Evolutionary conservation across 2,329 filamentous ascomycete species (phyloP), one percentile per base, ranked within the genome.

Genomic region (Aureobasidium namibiae): DNA sequence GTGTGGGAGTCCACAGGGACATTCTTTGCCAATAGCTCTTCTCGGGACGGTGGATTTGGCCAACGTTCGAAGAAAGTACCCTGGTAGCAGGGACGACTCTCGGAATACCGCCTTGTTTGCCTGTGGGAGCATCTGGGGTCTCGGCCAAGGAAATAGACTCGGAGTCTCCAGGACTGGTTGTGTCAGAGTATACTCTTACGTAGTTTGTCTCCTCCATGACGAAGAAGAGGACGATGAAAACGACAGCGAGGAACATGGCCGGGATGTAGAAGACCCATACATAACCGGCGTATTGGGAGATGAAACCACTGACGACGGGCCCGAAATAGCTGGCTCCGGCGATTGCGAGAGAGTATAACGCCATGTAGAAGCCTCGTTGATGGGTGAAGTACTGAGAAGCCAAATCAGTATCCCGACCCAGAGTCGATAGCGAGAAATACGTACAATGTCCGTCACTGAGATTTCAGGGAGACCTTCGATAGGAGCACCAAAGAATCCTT

Each of bases 261-360:
- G n/a, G 39, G 4, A 59, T 23, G 18, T 59, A 31, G 39, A 38
- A 26, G 2, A 36, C 34, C 70, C 70, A 72, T 49, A 67, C 60
- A 70, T 70, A 74, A 8, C 70, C 69, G 59, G 70, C 67, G 2
- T 66, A 63, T 45, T 73, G 71, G 5, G 67, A 65, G 48, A 73
- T 72, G 56, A 71, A 74, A 2, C 72, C 71, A 26, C 63, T 65
- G 16, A 72, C 69, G 21, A 74, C 66, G 7, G 70, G 70, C 26
- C 73, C 69, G 54, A 70, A 73, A 14, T n/a, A 38, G 3, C 5
- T 38, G 44, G 68, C 69, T 1, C 70, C 71, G 9, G 68, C 66
- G 0, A 73, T 61, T 0, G 69, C 60, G 6, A 72, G 66, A 1
- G 67, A 67, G 42, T 74, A 73, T 4, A 72, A 59, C 2, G 66